Percentiles rank a stretch among this genome's conserved stretches.
These are phyloP conservation scores for Sporothrix pseudoabietina DNA, from an alignment of 2,329 filamentous ascomycete genomes.

Conservation along the genomic window DNA sequence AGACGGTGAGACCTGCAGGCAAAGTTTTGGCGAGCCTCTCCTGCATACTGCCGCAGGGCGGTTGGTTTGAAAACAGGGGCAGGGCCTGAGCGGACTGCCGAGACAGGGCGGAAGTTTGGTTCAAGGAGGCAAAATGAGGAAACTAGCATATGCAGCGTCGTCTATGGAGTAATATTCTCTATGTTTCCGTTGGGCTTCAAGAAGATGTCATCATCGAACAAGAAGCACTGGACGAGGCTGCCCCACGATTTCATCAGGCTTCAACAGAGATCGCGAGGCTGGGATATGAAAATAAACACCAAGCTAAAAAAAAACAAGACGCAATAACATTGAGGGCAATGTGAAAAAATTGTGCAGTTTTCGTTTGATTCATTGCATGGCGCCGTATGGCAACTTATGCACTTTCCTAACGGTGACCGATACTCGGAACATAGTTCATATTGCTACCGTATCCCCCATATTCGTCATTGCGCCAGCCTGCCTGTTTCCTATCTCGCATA, in stretches of 20 bases:
- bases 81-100: slow-evolving; percentile 5
- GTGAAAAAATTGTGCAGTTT: neutral
- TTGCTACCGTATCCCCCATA: neutral
- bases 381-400: neutral
- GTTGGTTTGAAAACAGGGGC: neutral
- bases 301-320: neutral
- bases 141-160: neutral
- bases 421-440: neutral
- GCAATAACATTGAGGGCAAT: neutral
- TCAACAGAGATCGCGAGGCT: neutral
- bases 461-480: neutral
- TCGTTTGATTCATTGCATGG: neutral
- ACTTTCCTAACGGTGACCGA: neutral
- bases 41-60: slow-evolving; percentile 9
- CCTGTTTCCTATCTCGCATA: neutral
- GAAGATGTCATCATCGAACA: neutral
- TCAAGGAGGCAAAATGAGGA: neutral
- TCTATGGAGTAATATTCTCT: neutral
- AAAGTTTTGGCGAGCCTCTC: slow-evolving; percentile 9
- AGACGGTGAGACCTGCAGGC: slow-evolving; percentile 23
- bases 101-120: neutral
- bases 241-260: neutral
- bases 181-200: slow-evolving; percentile 4
- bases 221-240: neutral
- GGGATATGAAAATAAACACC: neutral